Evolutionary conservation across 305 asterid species (phyloP).

Genomic region (Fraxinus latifolia): DNA sequence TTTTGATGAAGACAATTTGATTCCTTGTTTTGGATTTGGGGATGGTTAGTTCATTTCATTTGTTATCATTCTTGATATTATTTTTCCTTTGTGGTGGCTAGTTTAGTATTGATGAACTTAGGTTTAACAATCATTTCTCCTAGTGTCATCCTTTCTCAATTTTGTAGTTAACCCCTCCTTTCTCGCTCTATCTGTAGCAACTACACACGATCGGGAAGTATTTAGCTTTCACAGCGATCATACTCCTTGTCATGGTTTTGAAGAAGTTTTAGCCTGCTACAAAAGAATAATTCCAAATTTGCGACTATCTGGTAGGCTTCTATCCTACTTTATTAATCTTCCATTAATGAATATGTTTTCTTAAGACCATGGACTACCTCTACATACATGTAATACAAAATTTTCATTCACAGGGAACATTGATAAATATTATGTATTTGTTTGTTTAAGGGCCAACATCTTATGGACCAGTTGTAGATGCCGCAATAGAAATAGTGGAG

Average conservation of each 20-base stretch:
- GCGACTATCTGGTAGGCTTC: conserved; percentile 58
- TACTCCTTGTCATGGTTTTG: conserved; percentile 84
- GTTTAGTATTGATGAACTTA: background rate
- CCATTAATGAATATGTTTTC: background rate
- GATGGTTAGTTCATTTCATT: conserved; percentile 51
- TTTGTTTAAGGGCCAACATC: conserved; percentile 74
- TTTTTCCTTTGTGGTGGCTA: conserved; percentile 9
- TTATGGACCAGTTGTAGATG: conserved; percentile 79
- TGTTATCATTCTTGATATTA: background rate
- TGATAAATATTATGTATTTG: background rate
- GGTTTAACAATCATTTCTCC: background rate
- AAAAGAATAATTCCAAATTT: conserved; percentile 54
- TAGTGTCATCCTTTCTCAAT: conserved; percentile 13
- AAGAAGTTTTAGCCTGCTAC: conserved; percentile 80
- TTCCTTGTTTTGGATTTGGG: conserved; percentile 90
- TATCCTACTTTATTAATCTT: background rate
- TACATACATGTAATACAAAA: conserved; percentile 4
- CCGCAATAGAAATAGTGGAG: conserved; percentile 82
- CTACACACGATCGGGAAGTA: conserved; percentile 69
- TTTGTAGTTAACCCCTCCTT: conserved; percentile 7
- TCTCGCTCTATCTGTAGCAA: conserved; percentile 35
- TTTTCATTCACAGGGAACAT: conserved; percentile 13
- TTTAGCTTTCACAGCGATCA: conserved; percentile 76
- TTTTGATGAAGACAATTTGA: conserved; percentile 72
- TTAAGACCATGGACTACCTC: conserved; percentile 10